Base-by-base conservation (phyloP, 2,329 filamentous ascomycete genomes). In the Hymenoscyphus repandus region DNA sequence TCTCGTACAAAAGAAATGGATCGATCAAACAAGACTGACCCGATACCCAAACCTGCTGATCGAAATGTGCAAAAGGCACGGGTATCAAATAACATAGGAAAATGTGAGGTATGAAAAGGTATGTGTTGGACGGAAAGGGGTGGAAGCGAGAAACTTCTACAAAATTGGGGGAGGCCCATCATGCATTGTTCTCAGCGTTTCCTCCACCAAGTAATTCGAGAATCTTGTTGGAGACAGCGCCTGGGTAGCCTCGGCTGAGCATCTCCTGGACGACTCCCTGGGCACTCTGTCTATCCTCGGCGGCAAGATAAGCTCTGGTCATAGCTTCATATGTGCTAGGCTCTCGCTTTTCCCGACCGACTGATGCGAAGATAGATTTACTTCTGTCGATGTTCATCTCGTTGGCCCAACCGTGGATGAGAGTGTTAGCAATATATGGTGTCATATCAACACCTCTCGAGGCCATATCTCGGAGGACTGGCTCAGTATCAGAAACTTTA, bases 291-390 rank as follows among this genome's bases (percentile, higher is more conserved):
- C 88, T 84, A 66, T 95, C 83, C 66, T 95, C 89, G 3, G 86
- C 86, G 10, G 90, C 83, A 49, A 99, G 80, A 71, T 86, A 96
- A 1, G 93, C 93, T 41, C 93, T 81, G 5, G 91, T 96, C 93
- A 99, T 99, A 37, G 92, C 91, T 72, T 99, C 93, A 69, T 99
- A 99, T 4, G 93, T 99, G 74, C 90, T 96, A 3, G 93, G 93
- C 74, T 99, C 93, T 51, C 93, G 85, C 72, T 85, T 90, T 49
- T 83, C 79, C 27, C 82, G 78, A 7, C 84, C 80, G 3, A 99
- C 84, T n/a, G 79, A 77, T 52, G 87, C 79, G 66, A 95, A 99
- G 55, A 96, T 83, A 20, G 78, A 73, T 64, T 85, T 82, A 15
- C 90, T 88, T 69, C 90, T 91, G 53, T 74, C 71, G 40, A 97